A percentile compares a stretch with the other conserved stretches of the same genome.
Conservation (phyloP, 164 flowering plant genomes). For the Brasenia schreberi region DNA sequence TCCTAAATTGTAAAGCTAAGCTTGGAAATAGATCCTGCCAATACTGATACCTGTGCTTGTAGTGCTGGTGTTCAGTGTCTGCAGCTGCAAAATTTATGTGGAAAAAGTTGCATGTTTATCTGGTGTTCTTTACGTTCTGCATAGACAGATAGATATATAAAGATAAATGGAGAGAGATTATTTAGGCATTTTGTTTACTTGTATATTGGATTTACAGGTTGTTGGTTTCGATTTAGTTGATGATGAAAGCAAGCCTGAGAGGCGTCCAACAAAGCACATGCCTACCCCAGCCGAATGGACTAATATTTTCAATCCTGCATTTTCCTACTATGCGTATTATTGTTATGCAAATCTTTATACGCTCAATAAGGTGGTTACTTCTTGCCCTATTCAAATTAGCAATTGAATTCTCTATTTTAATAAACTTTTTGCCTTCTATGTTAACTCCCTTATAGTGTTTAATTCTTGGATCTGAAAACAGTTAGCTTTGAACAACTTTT, state of each 20-base stretch:
- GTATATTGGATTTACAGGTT: conserved; percentile 35
- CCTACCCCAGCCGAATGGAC: conserved; percentile 96
- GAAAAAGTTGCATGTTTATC: no score
- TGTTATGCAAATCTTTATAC: conserved; percentile 96
- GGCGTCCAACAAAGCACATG: conserved; percentile 99
- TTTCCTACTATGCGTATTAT: conserved; percentile 84
- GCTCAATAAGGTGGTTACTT: conserved; percentile 62
- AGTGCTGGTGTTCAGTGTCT: no score
- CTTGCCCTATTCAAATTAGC: background rate
- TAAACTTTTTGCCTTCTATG: background rate
- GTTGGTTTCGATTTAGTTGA: conserved; percentile 98
- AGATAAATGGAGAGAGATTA: background rate
- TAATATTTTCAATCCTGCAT: conserved; percentile 95
- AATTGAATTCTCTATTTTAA: background rate
- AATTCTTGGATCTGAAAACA: no score
- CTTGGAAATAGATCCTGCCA: no score
- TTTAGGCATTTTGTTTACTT: background rate
- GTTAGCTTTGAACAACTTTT: background rate
- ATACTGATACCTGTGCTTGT: no score
- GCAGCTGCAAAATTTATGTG: no score
- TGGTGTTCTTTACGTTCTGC: no score
- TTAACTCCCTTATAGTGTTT: no score
- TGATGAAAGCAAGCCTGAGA: conserved; percentile 99
- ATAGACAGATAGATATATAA: no score
- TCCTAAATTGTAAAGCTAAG: no score